Conservation (phyloP, 352 stramenopile species). For the Pythium utonaiense region DNA sequence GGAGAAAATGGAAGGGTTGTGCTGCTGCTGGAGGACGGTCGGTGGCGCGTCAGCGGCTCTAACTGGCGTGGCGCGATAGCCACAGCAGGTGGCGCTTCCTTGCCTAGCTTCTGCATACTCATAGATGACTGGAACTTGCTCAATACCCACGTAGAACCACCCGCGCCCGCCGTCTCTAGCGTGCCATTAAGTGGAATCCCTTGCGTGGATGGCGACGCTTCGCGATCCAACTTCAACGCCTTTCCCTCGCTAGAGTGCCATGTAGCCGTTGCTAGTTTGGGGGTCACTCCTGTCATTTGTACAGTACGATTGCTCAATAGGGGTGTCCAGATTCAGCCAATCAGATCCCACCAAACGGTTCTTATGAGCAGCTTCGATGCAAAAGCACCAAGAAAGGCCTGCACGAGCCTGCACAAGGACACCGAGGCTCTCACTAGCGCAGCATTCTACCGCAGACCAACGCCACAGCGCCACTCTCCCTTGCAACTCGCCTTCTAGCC, state of each 20-base stretch:
- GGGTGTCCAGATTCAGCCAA: slow-evolving; percentile 14
- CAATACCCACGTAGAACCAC: not conserved
- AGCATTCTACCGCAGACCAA: not conserved
- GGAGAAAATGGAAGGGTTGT: slow-evolving; percentile 1
- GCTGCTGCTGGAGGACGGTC: not conserved
- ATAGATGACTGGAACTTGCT: not conserved
- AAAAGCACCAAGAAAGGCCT: not conserved
- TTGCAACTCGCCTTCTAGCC: not conserved
- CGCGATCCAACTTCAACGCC: not conserved
- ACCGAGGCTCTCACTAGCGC: not conserved
- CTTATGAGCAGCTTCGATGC: slow-evolving; percentile 19
- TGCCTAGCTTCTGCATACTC: not conserved
- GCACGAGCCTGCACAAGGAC: too few relatives aligned
- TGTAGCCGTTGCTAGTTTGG: slow-evolving; percentile 9
- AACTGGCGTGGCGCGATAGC: slow-evolving; percentile 20
- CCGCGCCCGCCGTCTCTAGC: too few relatives aligned
- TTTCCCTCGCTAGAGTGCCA: not conserved
- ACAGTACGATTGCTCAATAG: not conserved
- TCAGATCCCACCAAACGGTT: slow-evolving; percentile 12
- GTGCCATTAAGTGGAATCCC: too few relatives aligned
- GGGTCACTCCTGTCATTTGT: not conserved
- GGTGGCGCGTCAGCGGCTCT: slow-evolving; percentile 17
- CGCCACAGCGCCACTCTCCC: not conserved
- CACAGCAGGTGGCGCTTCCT: not conserved
- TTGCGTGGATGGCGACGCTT: not conserved